Conservation (phyloP, 2,329 filamentous ascomycete genomes). For the Diaporthe capsici region DNA sequence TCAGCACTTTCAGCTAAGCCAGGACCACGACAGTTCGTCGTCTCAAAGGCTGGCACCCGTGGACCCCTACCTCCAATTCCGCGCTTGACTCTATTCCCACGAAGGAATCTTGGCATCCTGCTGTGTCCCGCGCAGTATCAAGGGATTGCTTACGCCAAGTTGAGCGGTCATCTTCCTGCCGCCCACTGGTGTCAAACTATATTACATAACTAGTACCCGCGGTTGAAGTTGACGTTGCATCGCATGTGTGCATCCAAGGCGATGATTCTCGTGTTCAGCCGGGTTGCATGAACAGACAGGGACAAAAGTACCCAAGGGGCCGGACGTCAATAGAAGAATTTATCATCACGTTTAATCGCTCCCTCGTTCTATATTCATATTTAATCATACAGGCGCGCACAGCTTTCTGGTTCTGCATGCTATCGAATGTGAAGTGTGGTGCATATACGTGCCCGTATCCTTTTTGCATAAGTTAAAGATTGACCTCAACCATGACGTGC, state of each 20-base stretch:
- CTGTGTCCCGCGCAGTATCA: background rate
- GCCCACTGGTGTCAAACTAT: background rate
- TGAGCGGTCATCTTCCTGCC: background rate
- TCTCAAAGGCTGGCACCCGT: background rate
- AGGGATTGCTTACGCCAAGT: conserved; percentile 26
- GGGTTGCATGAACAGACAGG: background rate
- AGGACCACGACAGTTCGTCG: background rate
- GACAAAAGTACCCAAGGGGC: background rate
- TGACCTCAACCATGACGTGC: background rate
- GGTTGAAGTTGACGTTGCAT: background rate
- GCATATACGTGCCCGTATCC: no score
- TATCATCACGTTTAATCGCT: no score
- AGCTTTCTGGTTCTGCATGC: background rate
- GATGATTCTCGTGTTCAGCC: conserved; percentile 20
- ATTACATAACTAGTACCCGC: conserved; percentile 10
- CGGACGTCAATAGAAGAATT: background rate
- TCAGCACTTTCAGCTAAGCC: conserved; percentile 6
- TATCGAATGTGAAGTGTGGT: background rate
- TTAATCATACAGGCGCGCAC: background rate
- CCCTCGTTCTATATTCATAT: background rate
- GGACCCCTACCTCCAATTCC: background rate
- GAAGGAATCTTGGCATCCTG: conserved; percentile 11
- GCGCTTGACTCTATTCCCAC: background rate
- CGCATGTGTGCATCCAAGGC: background rate
- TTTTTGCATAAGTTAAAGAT: background rate